phyloP scores from a whole-genome alignment of 495 filamentous ascomycete species.

The Penicillium parvum region DNA sequence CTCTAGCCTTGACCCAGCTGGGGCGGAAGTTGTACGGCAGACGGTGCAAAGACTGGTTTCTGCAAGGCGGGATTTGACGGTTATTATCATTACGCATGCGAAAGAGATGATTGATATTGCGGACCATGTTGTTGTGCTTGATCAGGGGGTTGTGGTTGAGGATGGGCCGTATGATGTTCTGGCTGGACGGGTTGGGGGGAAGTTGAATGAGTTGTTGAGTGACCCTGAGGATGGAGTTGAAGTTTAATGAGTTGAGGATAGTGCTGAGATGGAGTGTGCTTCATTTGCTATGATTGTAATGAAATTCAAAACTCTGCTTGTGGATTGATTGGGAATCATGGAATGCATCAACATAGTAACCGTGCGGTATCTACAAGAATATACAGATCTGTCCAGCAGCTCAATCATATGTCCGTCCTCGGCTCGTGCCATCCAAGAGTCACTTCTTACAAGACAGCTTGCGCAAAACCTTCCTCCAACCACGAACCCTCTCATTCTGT shows the following conservation, averaged over 20 bases:
- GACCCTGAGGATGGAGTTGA: slow-evolving; percentile 9
- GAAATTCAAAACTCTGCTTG: neutral
- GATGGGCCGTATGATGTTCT: slow-evolving; percentile 58
- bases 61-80: slow-evolving; percentile 34
- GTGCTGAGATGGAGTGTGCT: neutral
- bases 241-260: neutral
- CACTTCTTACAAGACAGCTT: slow-evolving; percentile 11
- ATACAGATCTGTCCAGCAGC: no score
- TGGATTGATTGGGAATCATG: slow-evolving; percentile 1
- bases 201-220: slow-evolving; percentile 34
- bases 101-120: slow-evolving; percentile 80
- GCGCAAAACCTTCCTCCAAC: slow-evolving; percentile 3
- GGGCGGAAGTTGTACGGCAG: slow-evolving; percentile 60
- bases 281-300: neutral
- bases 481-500: slow-evolving; percentile 8
- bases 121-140: slow-evolving; percentile 65
- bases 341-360: no score
- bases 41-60: slow-evolving; percentile 51
- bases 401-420: no score
- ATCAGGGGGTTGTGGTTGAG: slow-evolving; percentile 63
- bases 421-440: no score
- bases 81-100: slow-evolving; percentile 72
- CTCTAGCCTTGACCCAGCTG: slow-evolving; percentile 67
- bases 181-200: slow-evolving; percentile 31
- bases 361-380: no score